Evolutionary conservation across 2,329 filamentous ascomycete species (phyloP).

Genomic region (Trichoderma sp.): DNA sequence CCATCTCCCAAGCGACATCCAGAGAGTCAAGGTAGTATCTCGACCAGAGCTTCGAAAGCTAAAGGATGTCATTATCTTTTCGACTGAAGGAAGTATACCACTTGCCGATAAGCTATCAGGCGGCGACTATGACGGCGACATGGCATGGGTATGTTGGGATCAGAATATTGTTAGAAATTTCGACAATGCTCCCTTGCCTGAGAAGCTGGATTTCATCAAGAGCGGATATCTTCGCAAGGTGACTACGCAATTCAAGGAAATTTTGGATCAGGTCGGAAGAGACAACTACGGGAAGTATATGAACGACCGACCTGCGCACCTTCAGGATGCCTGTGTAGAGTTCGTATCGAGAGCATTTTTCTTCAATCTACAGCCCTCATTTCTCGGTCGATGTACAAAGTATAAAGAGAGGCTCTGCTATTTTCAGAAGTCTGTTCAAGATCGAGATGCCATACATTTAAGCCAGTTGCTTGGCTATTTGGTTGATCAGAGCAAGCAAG

Average conservation of each 20-base stretch:
- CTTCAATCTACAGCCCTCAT: constrained; percentile 55
- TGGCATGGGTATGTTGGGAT: constrained; percentile 78
- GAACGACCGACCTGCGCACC: not conserved
- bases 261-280: constrained; percentile 31
- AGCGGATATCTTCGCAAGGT: constrained; percentile 50
- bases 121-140: constrained; percentile 79
- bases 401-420: constrained; percentile 65
- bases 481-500: constrained; percentile 58
- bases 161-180: constrained; percentile 64
- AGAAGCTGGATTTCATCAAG: constrained; percentile 43
- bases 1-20: constrained; percentile 69
- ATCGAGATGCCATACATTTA: constrained; percentile 45
- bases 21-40: constrained; percentile 61
- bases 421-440: constrained; percentile 49
- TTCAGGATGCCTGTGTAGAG: constrained; percentile 34
- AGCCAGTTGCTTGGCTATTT: constrained; percentile 53
- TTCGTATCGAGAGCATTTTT: constrained; percentile 55
- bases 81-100: constrained; percentile 57
- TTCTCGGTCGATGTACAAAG: constrained; percentile 63
- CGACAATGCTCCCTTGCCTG: constrained; percentile 47
- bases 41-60: constrained; percentile 62
- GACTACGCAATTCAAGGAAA: constrained; percentile 44
- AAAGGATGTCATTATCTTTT: constrained; percentile 78
- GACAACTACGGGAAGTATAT: constrained; percentile 23
- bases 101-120: constrained; percentile 71